Conservation (phyloP, 2,329 filamentous ascomycete genomes). For the Sclerotinia trifoliorum region DNA sequence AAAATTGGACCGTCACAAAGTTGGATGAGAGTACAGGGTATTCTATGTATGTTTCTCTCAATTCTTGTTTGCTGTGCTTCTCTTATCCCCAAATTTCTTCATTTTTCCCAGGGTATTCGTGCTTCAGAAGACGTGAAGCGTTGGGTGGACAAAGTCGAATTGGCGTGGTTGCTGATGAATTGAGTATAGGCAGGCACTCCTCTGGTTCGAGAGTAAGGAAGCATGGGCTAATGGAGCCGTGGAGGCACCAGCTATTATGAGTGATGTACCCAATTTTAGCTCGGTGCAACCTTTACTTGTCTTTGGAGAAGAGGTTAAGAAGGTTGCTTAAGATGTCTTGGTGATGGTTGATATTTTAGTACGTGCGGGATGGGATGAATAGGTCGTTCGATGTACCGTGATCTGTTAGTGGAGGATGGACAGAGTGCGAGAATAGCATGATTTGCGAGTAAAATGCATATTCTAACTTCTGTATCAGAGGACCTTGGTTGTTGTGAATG, state of each 20-base stretch:
- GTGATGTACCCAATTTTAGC: constrained; percentile 13
- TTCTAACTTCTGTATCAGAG: not conserved
- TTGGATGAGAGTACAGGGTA: not conserved
- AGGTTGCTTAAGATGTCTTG: not conserved
- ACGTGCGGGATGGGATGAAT: not conserved
- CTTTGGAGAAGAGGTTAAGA: not conserved
- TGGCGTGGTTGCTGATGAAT: not conserved
- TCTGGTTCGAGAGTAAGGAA: constrained; percentile 11
- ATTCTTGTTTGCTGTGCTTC: not conserved
- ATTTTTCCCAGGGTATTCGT: not conserved
- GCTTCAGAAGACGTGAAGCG: not conserved
- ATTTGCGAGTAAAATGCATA: not conserved
- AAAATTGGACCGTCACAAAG: not conserved
- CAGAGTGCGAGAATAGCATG: not conserved
- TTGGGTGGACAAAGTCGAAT: not conserved
- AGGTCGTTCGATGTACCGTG: not conserved
- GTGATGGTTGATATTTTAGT: not conserved
- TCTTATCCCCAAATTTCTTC: not conserved
- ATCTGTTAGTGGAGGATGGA: not conserved
- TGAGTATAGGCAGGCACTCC: not conserved
- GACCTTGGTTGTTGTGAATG: not conserved
- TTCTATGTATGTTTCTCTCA: not conserved
- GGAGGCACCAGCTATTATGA: not conserved
- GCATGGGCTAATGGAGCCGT: not conserved
- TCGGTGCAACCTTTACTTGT: constrained; percentile 2